These are phyloP conservation scores for Spergularia bocconei DNA, from an alignment of 148 eudicot species.

Conservation along the genomic window DNA sequence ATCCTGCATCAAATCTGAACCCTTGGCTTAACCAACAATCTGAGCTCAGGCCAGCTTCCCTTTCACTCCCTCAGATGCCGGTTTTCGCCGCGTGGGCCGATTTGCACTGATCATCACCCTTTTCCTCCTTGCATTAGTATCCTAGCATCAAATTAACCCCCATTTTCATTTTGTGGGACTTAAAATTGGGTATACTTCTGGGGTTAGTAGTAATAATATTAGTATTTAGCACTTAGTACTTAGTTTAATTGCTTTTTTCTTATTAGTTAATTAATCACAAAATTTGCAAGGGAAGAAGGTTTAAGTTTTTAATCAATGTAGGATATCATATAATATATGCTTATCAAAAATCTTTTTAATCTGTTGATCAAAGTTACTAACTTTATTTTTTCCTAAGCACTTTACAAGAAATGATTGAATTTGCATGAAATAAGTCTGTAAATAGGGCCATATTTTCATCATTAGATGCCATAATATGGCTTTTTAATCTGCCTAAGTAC, in stretches of 20 bases:
- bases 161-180: conserved; percentile 12
- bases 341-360: conserved; percentile 14
- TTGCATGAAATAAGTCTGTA: conserved; percentile 28
- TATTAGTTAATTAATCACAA: not conserved
- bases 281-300: not conserved
- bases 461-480: conserved; percentile 18
- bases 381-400: not conserved
- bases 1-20: conserved; percentile 24
- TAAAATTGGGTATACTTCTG: not conserved
- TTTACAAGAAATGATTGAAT: conserved; percentile 31
- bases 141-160: not conserved
- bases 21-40: conserved; percentile 46
- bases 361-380: conserved; percentile 9
- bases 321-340: not conserved
- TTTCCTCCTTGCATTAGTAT: not conserved
- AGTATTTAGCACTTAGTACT: not conserved
- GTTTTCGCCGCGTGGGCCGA: conserved; percentile 83
- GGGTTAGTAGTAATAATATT: conserved; percentile 11
- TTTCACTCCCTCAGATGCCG: conserved; percentile 52
- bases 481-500: conserved; percentile 24
- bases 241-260: not conserved
- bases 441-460: conserved; percentile 26
- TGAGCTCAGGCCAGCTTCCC: conserved; percentile 46
- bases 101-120: conserved; percentile 21
- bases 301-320: not conserved